Base-by-base conservation (phyloP, 495 filamentous ascomycete genomes). In the Daldinia loculata region DNA sequence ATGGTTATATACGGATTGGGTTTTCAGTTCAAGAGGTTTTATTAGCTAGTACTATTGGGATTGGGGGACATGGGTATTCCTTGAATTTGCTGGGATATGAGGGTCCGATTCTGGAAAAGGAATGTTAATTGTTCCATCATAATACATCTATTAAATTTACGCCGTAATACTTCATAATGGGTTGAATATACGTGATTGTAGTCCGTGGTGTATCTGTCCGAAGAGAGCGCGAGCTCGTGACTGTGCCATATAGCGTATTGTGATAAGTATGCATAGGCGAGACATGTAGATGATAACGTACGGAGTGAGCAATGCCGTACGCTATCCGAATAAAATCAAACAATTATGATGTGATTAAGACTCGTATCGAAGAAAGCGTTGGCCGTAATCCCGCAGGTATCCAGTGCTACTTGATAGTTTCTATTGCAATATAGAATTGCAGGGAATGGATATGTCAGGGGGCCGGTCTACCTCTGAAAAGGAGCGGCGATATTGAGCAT, bases 1-100 rank as follows among this genome's bases (percentile, higher is more conserved):
- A 72, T 72, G 70, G 61, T 72, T 14, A 1, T 72, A 27, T 72
- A 68, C 38, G 65, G 70, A 9, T 15, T 72, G 14, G 65, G 38
- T 0, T 72, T 72, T 29, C 61, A 72, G 8, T 72, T 72, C 17
- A 59, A 52, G 48, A 63, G 12, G 24, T 39, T 14, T n/a, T 0
- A 19, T 32, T 52, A 63, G 34, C 5, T 15, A 9, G 12, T n/a
- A 4, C 14, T 60, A 3, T 27, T 26, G 26, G 2, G 12, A 15
- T 45, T 17, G 22, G 9, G 9, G 6, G 24, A 43, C 15, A 17
- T 4, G 1, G 38, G 19, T 34, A 41, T 26, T 9, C 15, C 11
- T n/a, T 39, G 19, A n/a, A 15, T 8, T 22, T 26, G 26, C 4
- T 30, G 17, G 9, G 11, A 38, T 45, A 9, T 6, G 7, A 19